Evolutionary conservation across 305 asterid species (phyloP).

Genomic region (Fraxinus albicans): DNA sequence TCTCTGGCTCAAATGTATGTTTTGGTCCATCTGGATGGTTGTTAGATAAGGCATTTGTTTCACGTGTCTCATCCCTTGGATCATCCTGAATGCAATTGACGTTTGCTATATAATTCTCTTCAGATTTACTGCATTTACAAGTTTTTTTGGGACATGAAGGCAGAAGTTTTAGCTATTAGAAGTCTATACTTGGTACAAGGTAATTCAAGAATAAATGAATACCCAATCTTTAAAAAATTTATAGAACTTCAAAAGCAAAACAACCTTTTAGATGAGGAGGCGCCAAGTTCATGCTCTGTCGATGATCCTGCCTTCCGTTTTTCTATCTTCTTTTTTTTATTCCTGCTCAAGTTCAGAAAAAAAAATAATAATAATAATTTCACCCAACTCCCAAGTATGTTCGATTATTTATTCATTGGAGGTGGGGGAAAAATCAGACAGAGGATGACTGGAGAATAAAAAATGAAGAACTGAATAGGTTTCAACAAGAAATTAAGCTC

Average conservation of each 20-base stretch:
- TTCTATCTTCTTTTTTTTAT: conserved; percentile 24
- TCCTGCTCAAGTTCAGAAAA: conserved; percentile 36
- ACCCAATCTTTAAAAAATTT: not conserved
- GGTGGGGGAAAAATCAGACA: not conserved
- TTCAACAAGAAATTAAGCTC: not conserved
- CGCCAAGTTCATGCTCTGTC: conserved; percentile 22
- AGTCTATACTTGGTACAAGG: not conserved
- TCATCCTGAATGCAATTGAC: conserved; percentile 5
- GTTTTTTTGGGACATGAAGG: conserved; percentile 29
- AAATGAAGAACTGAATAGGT: not conserved
- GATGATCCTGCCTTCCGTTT: conserved; percentile 28
- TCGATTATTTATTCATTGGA: not conserved
- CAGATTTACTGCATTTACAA: conserved; percentile 9
- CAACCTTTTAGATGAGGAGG: conserved; percentile 48
- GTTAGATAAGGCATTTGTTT: conserved; percentile 10
- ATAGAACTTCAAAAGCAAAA: conserved; percentile 11
- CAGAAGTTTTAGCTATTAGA: conserved; percentile 13
- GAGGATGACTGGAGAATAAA: not conserved
- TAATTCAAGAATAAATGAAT: not conserved
- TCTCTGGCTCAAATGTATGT: conserved; percentile 10
- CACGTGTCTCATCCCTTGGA: conserved; percentile 11
- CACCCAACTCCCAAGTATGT: not conserved
- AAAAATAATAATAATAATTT: not conserved
- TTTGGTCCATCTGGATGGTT: conserved; percentile 2
- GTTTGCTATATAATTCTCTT: conserved; percentile 22